Evolutionary conservation across 495 filamentous ascomycete species (phyloP).

Genomic region (Tuber borchii): DNA sequence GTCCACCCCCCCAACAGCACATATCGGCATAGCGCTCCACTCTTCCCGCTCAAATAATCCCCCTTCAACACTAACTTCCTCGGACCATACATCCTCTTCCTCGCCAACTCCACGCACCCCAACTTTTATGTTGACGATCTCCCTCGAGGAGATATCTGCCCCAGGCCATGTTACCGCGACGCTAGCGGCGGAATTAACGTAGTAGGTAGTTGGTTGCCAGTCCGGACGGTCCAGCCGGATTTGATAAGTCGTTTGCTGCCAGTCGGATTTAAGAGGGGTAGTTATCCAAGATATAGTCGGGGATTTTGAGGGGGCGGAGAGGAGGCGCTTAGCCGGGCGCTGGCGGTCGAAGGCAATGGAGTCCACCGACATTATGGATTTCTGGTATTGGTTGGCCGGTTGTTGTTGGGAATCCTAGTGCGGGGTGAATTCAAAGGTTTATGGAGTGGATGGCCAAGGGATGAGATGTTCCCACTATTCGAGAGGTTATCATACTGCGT

Average conservation of each 20-base stretch:
- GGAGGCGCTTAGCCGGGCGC: not conserved
- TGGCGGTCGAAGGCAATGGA: not conserved
- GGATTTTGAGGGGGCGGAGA: not conserved
- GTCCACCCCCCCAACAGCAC: not conserved
- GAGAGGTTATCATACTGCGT: not conserved
- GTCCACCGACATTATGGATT: not conserved
- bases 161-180: not conserved
- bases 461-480: constrained; percentile 2
- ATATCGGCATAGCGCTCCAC: not conserved
- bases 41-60: not conserved
- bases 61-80: not conserved
- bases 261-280: not conserved
- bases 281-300: not conserved
- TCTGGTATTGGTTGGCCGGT: not conserved
- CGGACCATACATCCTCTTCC: not conserved
- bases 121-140: not conserved
- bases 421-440: not conserved
- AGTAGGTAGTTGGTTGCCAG: not conserved
- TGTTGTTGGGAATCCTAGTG: not conserved
- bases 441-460: not conserved
- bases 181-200: not conserved
- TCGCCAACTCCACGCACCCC: not conserved
- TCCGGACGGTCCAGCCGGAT: not conserved
- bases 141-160: not conserved
- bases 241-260: not conserved